Evolutionary conservation across 1,284 basidiomycete species (phyloP), one percentile per base, ranked within the genome.

Genomic region (Moniliophthora roreri): DNA sequence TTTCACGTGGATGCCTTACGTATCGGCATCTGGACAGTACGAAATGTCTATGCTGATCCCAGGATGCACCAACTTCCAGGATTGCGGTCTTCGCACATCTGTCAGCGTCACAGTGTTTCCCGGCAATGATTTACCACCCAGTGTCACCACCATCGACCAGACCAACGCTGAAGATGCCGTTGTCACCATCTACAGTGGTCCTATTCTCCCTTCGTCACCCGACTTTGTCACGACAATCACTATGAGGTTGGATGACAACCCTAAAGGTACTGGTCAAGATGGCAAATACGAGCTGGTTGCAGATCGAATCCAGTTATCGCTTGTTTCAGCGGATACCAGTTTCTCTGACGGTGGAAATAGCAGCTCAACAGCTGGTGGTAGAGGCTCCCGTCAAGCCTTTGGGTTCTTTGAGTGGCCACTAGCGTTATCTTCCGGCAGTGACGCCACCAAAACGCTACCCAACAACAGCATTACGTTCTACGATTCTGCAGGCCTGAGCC

Each of bases 1-100:
- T 37, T 84, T 97, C 64, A 95, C 91, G 0, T 98, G 93, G 85
- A 81, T 85, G 69, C 93, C 95, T 0, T 94, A 93, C 64, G 88
- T 98, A 20, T 91, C 91, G 0, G 87, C 91, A 16, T 82, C 91
- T 1, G 97, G 94, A 36, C 75, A 84, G 57, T 99, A 99, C 69
- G 81, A 90, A 45, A 79, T 98, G 60, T 89, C 87, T 69, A 67
- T 98, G 52, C 79, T 91, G 54, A 81, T 96, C 21, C 96, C 96
- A 0, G 95, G 95, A 10, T 99, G 96, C 71, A 72, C 74, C 2
- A 72, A 85, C 53, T 81, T 93, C 62, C 84, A 88, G 56, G 90
- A 96, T 64, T 99, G 96, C 65, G 74, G 69, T 18, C 70, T 78
- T 21, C 85, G 97, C 13, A 97, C 95, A 0, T 83, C 82, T 1